phyloP scores from a whole-genome alignment of 768 basidiomycete species.

The Agrocybe chaxingu region DNA sequence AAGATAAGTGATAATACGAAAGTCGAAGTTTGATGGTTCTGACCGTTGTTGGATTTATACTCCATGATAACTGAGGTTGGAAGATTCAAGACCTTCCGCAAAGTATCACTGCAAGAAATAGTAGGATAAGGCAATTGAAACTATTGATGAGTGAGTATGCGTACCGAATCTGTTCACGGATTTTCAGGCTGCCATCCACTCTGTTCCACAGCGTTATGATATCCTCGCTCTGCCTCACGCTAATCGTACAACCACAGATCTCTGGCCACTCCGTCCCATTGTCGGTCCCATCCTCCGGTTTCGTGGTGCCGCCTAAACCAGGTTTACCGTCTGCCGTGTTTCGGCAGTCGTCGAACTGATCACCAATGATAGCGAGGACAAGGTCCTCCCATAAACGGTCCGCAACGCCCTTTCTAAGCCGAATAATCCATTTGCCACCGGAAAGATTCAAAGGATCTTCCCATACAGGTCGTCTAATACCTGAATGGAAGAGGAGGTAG shows the following conservation, averaged over 20 bases:
- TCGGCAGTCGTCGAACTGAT: slow-evolving; percentile 78
- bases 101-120: slow-evolving; percentile 59
- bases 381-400: slow-evolving; percentile 92
- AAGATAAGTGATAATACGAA: slow-evolving; percentile 6
- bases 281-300: slow-evolving; percentile 38
- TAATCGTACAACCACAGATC: slow-evolving; percentile 94
- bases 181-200: slow-evolving; percentile 69
- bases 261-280: slow-evolving; percentile 60
- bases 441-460: slow-evolving; percentile 86
- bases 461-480: slow-evolving; percentile 89
- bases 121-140: background rate
- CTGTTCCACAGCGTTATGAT: slow-evolving; percentile 93
- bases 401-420: slow-evolving; percentile 85
- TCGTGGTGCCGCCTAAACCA: slow-evolving; percentile 25
- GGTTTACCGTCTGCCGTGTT: slow-evolving; percentile 15
- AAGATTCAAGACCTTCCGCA: slow-evolving; percentile 72
- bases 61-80: slow-evolving; percentile 83
- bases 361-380: slow-evolving; percentile 83
- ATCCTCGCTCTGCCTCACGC: slow-evolving; percentile 90
- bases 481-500: slow-evolving; percentile 87
- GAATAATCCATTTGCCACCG: slow-evolving; percentile 95
- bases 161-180: slow-evolving; percentile 80
- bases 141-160: slow-evolving; percentile 22
- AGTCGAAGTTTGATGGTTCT: slow-evolving; percentile 11
- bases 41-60: slow-evolving; percentile 92